Conservation (phyloP, 768 basidiomycete species). For the Phanerodontia chrysosporium region DNA sequence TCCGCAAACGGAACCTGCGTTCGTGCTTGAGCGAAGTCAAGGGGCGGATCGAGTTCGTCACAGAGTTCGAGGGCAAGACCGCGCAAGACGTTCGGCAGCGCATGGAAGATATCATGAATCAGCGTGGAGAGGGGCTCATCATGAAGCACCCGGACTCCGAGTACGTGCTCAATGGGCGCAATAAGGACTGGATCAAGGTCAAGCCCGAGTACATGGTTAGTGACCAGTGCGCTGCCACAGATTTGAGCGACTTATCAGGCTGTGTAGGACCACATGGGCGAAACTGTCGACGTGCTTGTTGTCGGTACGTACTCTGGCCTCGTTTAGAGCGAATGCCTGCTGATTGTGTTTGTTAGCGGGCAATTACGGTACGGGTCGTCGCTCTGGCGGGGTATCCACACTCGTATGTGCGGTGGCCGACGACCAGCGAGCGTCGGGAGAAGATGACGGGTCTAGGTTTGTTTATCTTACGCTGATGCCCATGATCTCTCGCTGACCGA, state of each 20-base stretch:
- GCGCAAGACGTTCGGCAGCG: conserved; percentile 74
- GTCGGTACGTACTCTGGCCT: conserved; percentile 54
- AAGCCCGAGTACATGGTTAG: conserved; percentile 85
- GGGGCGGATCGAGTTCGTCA: conserved; percentile 79
- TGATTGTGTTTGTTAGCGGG: conserved; percentile 46
- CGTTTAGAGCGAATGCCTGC: neutral
- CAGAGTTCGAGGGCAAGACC: conserved; percentile 69
- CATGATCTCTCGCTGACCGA: neutral
- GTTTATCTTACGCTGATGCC: conserved; percentile 12
- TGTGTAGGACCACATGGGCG: conserved; percentile 80
- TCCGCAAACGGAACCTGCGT: conserved; percentile 76
- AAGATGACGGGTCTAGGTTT: conserved; percentile 64
- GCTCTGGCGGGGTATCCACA: conserved; percentile 86
- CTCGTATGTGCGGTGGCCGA: conserved; percentile 88
- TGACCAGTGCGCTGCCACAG: conserved; percentile 8
- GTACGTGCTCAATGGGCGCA: conserved; percentile 85
- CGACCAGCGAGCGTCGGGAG: conserved; percentile 51
- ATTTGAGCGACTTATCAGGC: too few relatives aligned
- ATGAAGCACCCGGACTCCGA: conserved; percentile 80
- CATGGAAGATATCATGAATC: conserved; percentile 81
- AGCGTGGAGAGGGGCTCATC: conserved; percentile 89
- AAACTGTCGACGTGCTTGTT: conserved; percentile 89
- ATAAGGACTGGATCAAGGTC: conserved; percentile 93
- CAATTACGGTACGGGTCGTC: conserved; percentile 82
- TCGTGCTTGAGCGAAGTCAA: conserved; percentile 61